A percentile compares a stretch with the other conserved stretches of the same genome.
Conservation (phyloP, 257 asterid genomes). For the Forsythia suspensa region DNA sequence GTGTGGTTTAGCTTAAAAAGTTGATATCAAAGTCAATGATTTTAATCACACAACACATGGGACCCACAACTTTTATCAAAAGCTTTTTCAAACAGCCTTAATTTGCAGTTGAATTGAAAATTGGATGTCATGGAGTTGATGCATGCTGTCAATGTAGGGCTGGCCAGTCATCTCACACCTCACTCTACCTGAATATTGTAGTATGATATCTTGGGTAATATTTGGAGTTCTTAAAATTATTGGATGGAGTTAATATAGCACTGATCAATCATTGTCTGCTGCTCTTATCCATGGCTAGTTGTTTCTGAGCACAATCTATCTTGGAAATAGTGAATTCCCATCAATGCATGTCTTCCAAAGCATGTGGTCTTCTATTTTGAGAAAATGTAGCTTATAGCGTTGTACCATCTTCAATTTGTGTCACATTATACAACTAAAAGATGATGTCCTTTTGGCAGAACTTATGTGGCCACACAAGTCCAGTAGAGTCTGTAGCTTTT, state of each 20-base stretch:
- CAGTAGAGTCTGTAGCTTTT: slow-evolving; percentile 91
- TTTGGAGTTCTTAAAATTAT: neutral
- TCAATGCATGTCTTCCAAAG: slow-evolving; percentile 12
- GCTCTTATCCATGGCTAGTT: neutral
- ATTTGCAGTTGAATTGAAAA: neutral
- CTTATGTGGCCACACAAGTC: slow-evolving; percentile 88
- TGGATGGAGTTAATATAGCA: neutral
- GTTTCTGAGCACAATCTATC: neutral
- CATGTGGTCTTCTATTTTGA: slow-evolving; percentile 8
- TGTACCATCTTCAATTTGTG: slow-evolving; percentile 20
- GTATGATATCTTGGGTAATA: neutral
- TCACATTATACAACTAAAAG: slow-evolving; percentile 24
- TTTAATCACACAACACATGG: too few species aligned
- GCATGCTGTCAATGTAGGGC: neutral
- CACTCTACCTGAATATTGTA: neutral
- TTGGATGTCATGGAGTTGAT: neutral
- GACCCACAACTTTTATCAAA: too few species aligned
- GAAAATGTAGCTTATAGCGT: neutral
- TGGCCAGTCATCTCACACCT: neutral
- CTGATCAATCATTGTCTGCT: neutral
- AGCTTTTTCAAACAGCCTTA: neutral
- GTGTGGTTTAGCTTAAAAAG: too few species aligned
- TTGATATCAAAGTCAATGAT: too few species aligned
- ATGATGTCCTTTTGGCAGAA: slow-evolving; percentile 48
- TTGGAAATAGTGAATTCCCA: slow-evolving; percentile 10